Conservation (phyloP, 2,329 filamentous ascomycete species). For the Cercospora berteroae region DNA sequence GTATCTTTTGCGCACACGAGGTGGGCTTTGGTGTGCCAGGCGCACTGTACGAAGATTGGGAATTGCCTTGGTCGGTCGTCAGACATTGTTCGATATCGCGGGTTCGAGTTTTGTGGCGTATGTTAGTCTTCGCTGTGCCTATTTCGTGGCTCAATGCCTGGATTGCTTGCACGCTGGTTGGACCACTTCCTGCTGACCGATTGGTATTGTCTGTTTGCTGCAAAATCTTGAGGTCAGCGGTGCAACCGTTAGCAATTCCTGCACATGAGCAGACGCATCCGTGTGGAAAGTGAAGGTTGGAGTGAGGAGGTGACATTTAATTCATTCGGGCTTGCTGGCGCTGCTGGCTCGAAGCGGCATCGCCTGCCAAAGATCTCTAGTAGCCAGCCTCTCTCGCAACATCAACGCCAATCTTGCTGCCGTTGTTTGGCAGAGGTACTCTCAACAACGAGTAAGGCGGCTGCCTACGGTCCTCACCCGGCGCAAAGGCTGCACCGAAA, state of each 20-base stretch:
- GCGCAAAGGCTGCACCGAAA: constrained; percentile 39
- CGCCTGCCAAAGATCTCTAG: background rate
- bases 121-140: background rate
- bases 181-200: background rate
- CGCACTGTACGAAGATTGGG: background rate
- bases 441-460: constrained; percentile 47
- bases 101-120: background rate
- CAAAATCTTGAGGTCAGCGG: background rate
- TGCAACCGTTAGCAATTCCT: background rate
- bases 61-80: background rate
- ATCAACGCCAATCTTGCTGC: constrained; percentile 38
- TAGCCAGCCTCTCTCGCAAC: constrained; percentile 1
- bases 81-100: background rate
- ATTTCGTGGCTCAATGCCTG: background rate
- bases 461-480: constrained; percentile 45
- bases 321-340: background rate
- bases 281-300: background rate
- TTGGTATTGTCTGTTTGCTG: background rate
- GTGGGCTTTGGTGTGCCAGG: background rate
- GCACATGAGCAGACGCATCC: background rate
- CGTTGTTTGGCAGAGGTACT: constrained; percentile 44
- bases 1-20: background rate
- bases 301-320: background rate
- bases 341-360: background rate
- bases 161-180: background rate